phyloP scores from a whole-genome alignment of 2,329 filamentous ascomycete species.

The Ascochyta clinopodiicola region DNA sequence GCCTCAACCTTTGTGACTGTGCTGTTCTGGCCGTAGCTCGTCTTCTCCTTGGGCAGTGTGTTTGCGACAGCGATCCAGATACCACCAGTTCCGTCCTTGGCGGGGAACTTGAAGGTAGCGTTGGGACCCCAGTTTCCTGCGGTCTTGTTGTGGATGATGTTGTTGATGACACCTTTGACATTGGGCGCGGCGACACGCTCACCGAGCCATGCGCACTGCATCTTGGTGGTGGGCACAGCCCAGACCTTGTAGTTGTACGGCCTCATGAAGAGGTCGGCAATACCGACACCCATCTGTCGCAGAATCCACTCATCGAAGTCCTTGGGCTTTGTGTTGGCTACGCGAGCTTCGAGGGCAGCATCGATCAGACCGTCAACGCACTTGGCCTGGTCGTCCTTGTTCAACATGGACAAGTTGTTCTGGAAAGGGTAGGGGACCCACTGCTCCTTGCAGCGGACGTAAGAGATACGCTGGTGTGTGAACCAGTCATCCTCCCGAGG shows the following conservation, averaged over 20 bases:
- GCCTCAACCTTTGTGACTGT: conserved; percentile 87
- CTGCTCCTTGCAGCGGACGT: conserved; percentile 93
- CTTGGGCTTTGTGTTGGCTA: conserved; percentile 89
- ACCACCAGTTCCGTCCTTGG: conserved; percentile 91
- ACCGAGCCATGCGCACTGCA: conserved; percentile 98
- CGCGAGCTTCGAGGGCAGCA: conserved; percentile 83
- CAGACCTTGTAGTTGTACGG: conserved; percentile 99
- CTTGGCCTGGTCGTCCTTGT: conserved; percentile 94
- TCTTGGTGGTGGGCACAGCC: conserved; percentile 98
- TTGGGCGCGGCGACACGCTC: conserved; percentile 98
- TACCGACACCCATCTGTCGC: conserved; percentile 84
- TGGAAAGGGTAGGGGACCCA: conserved; percentile 99
- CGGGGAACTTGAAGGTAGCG: conserved; percentile 97
- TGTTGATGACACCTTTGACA: conserved; percentile 90
- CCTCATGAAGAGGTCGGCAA: conserved; percentile 97
- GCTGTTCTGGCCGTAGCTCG: conserved; percentile 83
- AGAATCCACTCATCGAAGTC: conserved; percentile 99
- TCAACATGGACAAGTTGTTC: conserved; percentile 99
- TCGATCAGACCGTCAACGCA: conserved; percentile 97
- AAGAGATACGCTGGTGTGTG: conserved; percentile 97
- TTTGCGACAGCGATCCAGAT: conserved; percentile 98
- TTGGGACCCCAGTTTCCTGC: conserved; percentile 99
- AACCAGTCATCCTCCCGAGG: conserved; percentile 96
- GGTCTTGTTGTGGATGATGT: conserved; percentile 94
- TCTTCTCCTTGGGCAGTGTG: conserved; percentile 91